phyloP scores from a whole-genome alignment of 176 grass and related monocot species.

The Triticum timopheevii region DNA sequence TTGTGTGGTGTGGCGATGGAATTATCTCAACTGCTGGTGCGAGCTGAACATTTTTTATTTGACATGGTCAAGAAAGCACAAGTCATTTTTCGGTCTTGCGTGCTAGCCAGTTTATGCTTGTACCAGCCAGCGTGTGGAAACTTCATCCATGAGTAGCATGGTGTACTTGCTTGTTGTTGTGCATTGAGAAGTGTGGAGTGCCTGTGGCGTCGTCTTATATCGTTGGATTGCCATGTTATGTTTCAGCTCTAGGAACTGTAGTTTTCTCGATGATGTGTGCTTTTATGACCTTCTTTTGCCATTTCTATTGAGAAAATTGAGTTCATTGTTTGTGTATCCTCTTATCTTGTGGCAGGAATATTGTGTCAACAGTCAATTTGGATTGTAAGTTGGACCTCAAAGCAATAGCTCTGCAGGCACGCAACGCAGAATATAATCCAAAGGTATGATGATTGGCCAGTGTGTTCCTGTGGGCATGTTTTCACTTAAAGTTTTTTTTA shows the following conservation, averaged over 20 bases:
- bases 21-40: neutral
- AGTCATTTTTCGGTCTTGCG: neutral
- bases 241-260: neutral
- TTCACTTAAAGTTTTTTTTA: neutral
- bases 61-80: neutral
- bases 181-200: neutral
- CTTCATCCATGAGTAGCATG: neutral
- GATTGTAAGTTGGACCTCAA: constrained; percentile 97
- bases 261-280: neutral
- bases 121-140: neutral
- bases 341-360: constrained; percentile 61
- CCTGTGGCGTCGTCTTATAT: neutral
- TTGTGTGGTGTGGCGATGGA: neutral
- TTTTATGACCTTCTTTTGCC: neutral
- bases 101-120: neutral
- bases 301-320: neutral
- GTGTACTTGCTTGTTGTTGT: neutral
- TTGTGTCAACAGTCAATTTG: constrained; percentile 96
- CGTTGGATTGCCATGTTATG: neutral
- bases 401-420: constrained; percentile 88
- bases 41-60: neutral
- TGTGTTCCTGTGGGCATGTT: neutral
- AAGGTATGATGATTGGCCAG: constrained; percentile 53
- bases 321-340: neutral
- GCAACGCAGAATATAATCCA: constrained; percentile 96